Percentiles rank a stretch among this genome's conserved stretches.
phyloP scores from a whole-genome alignment of 805 yeast genomes.

The Wickerhamiella hasegawae region DNA sequence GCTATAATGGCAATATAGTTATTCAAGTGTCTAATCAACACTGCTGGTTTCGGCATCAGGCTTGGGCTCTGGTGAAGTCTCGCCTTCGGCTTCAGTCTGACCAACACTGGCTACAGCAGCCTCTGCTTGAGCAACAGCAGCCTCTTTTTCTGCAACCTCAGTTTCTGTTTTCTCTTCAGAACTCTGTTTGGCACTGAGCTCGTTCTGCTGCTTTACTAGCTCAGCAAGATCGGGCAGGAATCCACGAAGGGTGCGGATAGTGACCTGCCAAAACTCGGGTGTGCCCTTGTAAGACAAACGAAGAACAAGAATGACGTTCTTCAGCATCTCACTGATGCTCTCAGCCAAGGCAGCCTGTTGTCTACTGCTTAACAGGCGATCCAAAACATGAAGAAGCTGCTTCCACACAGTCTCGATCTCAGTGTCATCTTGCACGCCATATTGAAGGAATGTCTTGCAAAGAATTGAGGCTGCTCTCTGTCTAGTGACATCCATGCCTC shows the following conservation, averaged over 20 bases:
- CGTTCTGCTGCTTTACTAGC: slow-evolving; percentile 3
- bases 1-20: too few relatives aligned
- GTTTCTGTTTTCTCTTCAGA: background rate
- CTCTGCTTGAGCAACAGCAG: background rate
- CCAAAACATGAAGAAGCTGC: slow-evolving; percentile 23
- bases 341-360: slow-evolving; percentile 25
- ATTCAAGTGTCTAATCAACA: too few relatives aligned
- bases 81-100: too few relatives aligned
- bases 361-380: slow-evolving; percentile 24
- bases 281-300: slow-evolving; percentile 20
- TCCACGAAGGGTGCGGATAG: slow-evolving; percentile 23
- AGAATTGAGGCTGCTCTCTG: slow-evolving; percentile 49
- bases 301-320: slow-evolving; percentile 27
- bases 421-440: slow-evolving; percentile 22
- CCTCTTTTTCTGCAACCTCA: background rate
- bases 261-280: slow-evolving; percentile 23
- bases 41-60: too few relatives aligned
- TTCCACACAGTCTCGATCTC: slow-evolving; percentile 23
- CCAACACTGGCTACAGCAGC: background rate
- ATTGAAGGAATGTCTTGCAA: slow-evolving; percentile 46
- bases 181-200: background rate
- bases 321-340: slow-evolving; percentile 26
- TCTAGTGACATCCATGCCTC: slow-evolving; percentile 51
- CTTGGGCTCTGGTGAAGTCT: too few relatives aligned
- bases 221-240: slow-evolving; percentile 24